Evolutionary conservation across 306 rosid genomes (phyloP).

Genomic region (Echinosophora koreensis): DNA sequence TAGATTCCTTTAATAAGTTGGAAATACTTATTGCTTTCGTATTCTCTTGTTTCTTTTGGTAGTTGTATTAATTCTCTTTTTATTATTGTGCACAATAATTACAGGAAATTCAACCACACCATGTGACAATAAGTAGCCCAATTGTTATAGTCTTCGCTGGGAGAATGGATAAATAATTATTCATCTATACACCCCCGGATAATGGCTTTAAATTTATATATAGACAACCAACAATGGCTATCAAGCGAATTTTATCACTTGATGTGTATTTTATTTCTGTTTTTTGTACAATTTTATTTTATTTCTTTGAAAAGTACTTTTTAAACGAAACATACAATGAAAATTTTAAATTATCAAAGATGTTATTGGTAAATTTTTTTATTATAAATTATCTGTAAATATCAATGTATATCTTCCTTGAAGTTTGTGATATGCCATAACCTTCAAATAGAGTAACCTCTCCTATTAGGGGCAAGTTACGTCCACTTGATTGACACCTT

Average conservation of each 20-base stretch:
- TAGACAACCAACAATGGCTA: neutral
- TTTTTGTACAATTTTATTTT: too few relatives aligned
- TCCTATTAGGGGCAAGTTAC: too few relatives aligned
- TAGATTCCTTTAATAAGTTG: constrained; percentile 19
- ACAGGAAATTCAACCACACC: constrained; percentile 34
- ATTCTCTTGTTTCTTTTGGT: too few relatives aligned
- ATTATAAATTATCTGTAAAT: too few relatives aligned
- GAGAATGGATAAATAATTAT: neutral
- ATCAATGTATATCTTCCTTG: too few relatives aligned
- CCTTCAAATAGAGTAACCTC: too few relatives aligned
- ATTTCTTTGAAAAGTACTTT: too few relatives aligned
- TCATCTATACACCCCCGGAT: neutral
- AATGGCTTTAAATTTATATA: constrained; percentile 2
- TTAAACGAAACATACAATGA: too few relatives aligned
- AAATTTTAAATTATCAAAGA: too few relatives aligned
- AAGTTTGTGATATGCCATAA: too few relatives aligned
- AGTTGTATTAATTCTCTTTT: neutral
- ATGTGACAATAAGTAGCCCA: constrained; percentile 24
- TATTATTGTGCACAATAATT: constrained; percentile 16
- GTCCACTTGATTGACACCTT: too few relatives aligned
- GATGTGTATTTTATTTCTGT: neutral
- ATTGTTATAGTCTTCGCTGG: neutral
- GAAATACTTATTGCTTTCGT: neutral
- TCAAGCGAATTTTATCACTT: neutral
- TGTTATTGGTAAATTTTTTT: too few relatives aligned